Evolutionary conservation across 352 stramenopile species (phyloP).

Genomic region (Phytophthora citrophthora): DNA sequence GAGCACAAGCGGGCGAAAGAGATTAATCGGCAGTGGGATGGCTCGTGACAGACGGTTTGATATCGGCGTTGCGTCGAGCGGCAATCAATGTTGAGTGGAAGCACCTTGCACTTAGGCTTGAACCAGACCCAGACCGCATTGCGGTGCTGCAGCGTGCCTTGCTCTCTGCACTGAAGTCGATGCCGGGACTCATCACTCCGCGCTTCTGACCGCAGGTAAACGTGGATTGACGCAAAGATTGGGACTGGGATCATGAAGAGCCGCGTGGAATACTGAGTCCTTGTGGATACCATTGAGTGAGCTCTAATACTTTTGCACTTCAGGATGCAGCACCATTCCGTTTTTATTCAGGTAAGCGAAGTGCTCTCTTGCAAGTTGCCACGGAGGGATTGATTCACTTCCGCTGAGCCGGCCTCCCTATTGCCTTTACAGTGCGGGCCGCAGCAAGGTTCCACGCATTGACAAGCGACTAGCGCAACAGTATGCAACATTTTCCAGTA

Average conservation of each 20-base stretch:
- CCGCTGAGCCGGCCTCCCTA: not conserved
- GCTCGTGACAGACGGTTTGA: slow-evolving; percentile 10
- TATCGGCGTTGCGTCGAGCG: not conserved
- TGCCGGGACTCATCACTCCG: not conserved
- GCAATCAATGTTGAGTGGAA: slow-evolving; percentile 20
- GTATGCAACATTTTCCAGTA: not conserved
- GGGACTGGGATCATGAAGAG: slow-evolving; percentile 12
- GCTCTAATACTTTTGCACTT: no score
- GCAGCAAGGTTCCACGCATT: not conserved
- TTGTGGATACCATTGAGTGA: no score
- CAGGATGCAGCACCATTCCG: no score
- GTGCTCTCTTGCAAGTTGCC: not conserved
- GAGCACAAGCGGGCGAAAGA: slow-evolving; percentile 9
- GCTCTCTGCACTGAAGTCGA: slow-evolving; percentile 6
- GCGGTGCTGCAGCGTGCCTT: slow-evolving; percentile 4
- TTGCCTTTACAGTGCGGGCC: not conserved
- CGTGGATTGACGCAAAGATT: not conserved
- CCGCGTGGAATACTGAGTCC: not conserved
- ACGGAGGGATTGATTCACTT: no score
- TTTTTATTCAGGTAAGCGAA: no score
- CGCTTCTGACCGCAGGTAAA: not conserved
- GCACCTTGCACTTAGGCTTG: slow-evolving; percentile 18
- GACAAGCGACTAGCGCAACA: slow-evolving; percentile 8
- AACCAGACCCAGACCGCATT: slow-evolving; percentile 4
- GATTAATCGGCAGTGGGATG: slow-evolving; percentile 23